These are phyloP conservation scores for Sarocladium kiliense DNA, from an alignment of 2,329 filamentous ascomycete genomes.

Conservation along the genomic window DNA sequence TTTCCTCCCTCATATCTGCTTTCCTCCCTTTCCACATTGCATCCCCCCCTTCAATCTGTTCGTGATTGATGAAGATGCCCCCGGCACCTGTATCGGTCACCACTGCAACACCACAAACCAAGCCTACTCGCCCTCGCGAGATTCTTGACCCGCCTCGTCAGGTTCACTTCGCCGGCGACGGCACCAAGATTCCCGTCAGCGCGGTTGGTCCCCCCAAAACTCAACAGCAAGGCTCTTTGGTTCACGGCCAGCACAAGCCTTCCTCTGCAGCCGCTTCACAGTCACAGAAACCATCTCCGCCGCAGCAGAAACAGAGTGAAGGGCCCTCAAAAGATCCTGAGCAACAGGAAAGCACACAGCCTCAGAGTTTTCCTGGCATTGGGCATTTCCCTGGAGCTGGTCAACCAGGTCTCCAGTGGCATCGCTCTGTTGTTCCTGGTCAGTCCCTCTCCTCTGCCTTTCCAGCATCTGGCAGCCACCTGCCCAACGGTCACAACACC, in stretches of 20 bases:
- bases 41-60: neutral
- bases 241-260: neutral
- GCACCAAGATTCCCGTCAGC: neutral
- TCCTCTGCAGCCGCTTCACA: neutral
- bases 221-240: neutral
- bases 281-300: neutral
- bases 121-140: slow-evolving; percentile 4
- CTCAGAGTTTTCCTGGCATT: slow-evolving; percentile 23
- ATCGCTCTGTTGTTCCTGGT: slow-evolving; percentile 10
- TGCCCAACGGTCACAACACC: slow-evolving; percentile 2
- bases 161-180: slow-evolving; percentile 9
- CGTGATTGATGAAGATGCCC: neutral
- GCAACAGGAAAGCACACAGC: slow-evolving; percentile 12
- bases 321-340: neutral
- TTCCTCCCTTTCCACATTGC: neutral
- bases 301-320: neutral
- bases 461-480: slow-evolving; percentile 1
- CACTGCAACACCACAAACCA: neutral
- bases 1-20: neutral
- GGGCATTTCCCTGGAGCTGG: slow-evolving; percentile 16
- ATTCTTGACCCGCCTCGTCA: slow-evolving; percentile 5
- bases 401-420: slow-evolving; percentile 23
- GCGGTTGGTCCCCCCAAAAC: slow-evolving; percentile 21
- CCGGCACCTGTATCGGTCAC: neutral
- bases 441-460: neutral